Percentiles rank a stretch among this genome's conserved stretches.
Evolutionary conservation across 495 filamentous ascomycete genomes (phyloP).

Genomic region (Talaromyces wortmannii): DNA sequence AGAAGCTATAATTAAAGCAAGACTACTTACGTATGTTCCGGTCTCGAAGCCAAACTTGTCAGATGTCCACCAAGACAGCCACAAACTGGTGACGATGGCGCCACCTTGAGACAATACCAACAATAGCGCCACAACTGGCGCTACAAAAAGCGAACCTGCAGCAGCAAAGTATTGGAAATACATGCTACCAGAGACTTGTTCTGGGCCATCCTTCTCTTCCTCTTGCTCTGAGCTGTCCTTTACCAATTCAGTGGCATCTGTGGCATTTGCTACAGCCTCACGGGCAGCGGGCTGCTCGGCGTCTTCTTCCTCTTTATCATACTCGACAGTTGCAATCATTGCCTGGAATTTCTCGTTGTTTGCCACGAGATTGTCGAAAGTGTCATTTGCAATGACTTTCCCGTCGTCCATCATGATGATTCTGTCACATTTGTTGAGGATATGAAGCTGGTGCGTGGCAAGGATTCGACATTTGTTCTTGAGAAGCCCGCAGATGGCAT

Average conservation of each 20-base stretch:
- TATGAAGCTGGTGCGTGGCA: constrained; percentile 14
- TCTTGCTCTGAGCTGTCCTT: constrained; percentile 72
- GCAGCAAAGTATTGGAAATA: constrained; percentile 76
- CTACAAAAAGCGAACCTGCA: constrained; percentile 67
- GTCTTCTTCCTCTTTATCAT: constrained; percentile 6
- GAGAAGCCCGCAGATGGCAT: constrained; percentile 9
- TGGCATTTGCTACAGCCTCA: constrained; percentile 7
- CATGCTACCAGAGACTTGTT: constrained; percentile 76
- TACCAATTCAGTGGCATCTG: constrained; percentile 48
- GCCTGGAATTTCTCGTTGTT: constrained; percentile 7
- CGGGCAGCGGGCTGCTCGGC: not conserved
- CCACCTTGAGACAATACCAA: constrained; percentile 68
- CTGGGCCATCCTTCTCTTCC: constrained; percentile 68
- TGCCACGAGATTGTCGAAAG: constrained; percentile 10
- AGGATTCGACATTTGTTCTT: constrained; percentile 7
- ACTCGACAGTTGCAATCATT: constrained; percentile 6
- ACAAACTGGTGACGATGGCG: constrained; percentile 81
- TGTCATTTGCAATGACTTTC: constrained; percentile 18
- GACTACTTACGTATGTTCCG: constrained; percentile 81
- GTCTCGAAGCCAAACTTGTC: constrained; percentile 52
- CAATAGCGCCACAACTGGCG: constrained; percentile 54
- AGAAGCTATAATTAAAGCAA: constrained; percentile 69
- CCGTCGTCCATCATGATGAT: constrained; percentile 18
- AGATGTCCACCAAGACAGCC: constrained; percentile 90
- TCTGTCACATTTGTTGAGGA: constrained; percentile 11